Base-by-base conservation (phyloP, 164 flowering plant species). In the Magnolia sinica region DNA sequence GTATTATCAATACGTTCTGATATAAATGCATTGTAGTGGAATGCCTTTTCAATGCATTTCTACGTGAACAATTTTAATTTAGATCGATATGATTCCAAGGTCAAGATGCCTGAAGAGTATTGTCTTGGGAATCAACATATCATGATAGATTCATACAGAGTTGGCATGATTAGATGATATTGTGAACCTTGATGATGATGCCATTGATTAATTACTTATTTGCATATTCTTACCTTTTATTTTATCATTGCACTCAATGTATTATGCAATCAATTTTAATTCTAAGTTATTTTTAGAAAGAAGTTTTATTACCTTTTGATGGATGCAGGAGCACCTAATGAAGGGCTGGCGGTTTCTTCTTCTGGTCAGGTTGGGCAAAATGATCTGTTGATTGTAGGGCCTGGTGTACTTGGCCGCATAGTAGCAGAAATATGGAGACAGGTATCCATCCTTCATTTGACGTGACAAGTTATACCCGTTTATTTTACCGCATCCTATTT, bases 351-450 rank as follows among this genome's bases (percentile, higher is more conserved):
- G 76, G 79, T 58, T 72, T 76, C 85, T 27, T 83, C 88, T 58
- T 49, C 87, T 52, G 82, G 84, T 7, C 65, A 74, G 66, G 75
- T 87, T 4, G 93, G 92, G 63, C 87, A 79, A 76, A 75, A 86
- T 73, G 96, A 92, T 83, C 70, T 94, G 76, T 81, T 94, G 69
- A 90, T 94, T 73, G 91, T 94, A 6, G 98, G 98, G 4, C 98
- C 98, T 0, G 98, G 98, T 52, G 98, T 93, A 72, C 92, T 95
- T 31, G 98, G 98, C 8, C 92, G 96, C 20, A 79, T 91, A 10
- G 94, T 93, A 0, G 97, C 98, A 29, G 85, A 87, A 67, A 80
- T 89, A 83, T 95, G 98, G 98, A 82, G 82, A n/a, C 76, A 88
- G 96, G 97, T 91, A 79, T 71, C 50, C n/a, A 1, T 14, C 3